Base-by-base conservation (phyloP, 2,329 filamentous ascomycete genomes). In the Sclerotinia nivalis region DNA sequence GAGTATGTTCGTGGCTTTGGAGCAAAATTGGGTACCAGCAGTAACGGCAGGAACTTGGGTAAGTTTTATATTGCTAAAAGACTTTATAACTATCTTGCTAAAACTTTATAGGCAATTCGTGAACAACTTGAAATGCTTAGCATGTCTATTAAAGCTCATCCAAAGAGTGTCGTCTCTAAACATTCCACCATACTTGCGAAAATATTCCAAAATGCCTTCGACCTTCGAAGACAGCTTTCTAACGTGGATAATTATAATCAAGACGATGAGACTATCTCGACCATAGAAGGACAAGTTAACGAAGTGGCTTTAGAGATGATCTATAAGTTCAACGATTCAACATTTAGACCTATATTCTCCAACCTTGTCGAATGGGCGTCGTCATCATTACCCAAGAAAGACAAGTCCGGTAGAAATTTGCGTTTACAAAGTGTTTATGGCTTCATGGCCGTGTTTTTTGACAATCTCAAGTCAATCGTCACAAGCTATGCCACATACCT, bases 261-360 rank as follows among this genome's bases (percentile, higher is more conserved):
- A 55, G 76, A 72, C 49, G 77, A 83, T 22, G 80, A 85, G 20
- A 82, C 86, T 58, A 79, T 92, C 8, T 80, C 83, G 28, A 83
- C 84, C 55, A 83, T 93, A 18, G 93, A 97, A 78, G 81, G 83
- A 2, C 83, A 84, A 15, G 77, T 92, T 74, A 91, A 93, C 77
- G 87, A 90, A 13, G 88, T 91, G 18, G 88, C 90, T 0, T 87
- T 99, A 71, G 92, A 93, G 80, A 96, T 97, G 89, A 91, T 97
- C 68, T 93, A 97, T 83, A 98, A 98, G 84, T 87, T 99, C 72
- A 98, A 97, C 81, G 96, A 99, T 78, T 90, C 91, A 0, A 89
- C 91, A 0, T 99, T 99, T 88, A 87, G 94, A 18, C 96, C 96
- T 0, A 89, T 99, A 72, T 99, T 98, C 82, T 86, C 89, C 22